Percentiles rank a stretch among this genome's conserved stretches.
Conservation (phyloP, 345 rosid genomes). For the Populus euphratica region DNA sequence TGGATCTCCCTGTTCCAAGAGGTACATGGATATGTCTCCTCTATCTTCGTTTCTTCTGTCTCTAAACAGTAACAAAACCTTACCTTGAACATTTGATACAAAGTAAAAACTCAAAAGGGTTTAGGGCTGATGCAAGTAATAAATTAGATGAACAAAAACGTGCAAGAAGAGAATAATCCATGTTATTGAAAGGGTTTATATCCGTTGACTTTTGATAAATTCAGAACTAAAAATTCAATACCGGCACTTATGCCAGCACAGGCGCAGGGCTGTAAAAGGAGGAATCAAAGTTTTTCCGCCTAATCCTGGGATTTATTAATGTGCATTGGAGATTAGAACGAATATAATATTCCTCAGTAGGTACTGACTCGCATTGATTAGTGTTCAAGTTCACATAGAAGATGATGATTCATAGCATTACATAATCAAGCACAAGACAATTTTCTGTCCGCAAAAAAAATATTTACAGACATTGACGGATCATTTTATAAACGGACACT, state of each 20-base stretch:
- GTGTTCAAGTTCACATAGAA: neutral
- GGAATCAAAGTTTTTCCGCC: neutral
- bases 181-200: neutral
- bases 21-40: too few species aligned
- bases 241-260: neutral
- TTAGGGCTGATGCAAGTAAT: neutral
- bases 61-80: too few species aligned
- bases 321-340: neutral
- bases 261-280: neutral
- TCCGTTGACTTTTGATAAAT: constrained; percentile 10
- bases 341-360: neutral
- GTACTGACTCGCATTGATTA: neutral
- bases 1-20: too few species aligned
- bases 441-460: neutral
- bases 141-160: too few species aligned
- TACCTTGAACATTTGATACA: neutral
- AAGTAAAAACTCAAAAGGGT: neutral
- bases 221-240: neutral
- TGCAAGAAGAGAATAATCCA: too few species aligned
- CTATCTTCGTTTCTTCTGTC: too few species aligned
- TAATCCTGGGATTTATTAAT: neutral
- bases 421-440: neutral
- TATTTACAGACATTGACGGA: neutral
- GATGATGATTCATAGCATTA: neutral
- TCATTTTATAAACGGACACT: neutral